Evolutionary conservation across 805 yeast species (phyloP).

Genomic region (Crinitomyces ghanaensis): DNA sequence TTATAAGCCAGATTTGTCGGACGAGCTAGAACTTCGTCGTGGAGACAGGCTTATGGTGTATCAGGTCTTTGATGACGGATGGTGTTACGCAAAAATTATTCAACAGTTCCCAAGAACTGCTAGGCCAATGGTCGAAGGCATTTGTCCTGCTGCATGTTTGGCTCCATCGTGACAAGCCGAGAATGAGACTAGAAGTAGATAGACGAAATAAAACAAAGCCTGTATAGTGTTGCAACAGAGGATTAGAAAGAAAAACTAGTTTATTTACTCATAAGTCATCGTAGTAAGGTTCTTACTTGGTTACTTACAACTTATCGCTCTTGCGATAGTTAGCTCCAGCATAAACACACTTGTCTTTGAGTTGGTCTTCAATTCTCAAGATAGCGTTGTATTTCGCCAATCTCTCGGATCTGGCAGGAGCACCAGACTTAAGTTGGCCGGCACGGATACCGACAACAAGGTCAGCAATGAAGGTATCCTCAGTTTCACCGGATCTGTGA

Average conservation of each 20-base stretch:
- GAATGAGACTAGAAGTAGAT: no score
- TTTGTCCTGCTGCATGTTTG: conserved; percentile 8
- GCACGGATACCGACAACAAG: conserved; percentile 94
- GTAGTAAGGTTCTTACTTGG: no score
- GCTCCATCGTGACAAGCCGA: no score
- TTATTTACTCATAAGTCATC: no score
- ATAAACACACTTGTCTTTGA: conserved; percentile 93
- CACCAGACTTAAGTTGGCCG: conserved; percentile 99
- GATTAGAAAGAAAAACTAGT: no score
- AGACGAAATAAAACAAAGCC: no score
- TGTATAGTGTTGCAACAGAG: no score
- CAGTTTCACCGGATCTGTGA: conserved; percentile 99
- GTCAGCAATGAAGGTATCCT: conserved; percentile 97
- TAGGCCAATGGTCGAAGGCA: conserved; percentile 5
- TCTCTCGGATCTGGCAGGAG: conserved; percentile 99
- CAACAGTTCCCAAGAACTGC: no score
- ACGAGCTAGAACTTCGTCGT: conserved; percentile 59
- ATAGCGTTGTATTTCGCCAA: conserved; percentile 98
- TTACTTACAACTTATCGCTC: no score
- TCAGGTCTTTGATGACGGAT: conserved; percentile 81
- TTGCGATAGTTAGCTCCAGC: conserved; percentile 91
- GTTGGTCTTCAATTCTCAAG: conserved; percentile 96
- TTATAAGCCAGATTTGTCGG: conserved; percentile 70
- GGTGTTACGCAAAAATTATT: no score
- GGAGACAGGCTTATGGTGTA: conserved; percentile 64